Percentiles rank a stretch among this genome's conserved stretches.
Conservation (phyloP, 2,329 filamentous ascomycete species). For the Apiospora aurea region DNA sequence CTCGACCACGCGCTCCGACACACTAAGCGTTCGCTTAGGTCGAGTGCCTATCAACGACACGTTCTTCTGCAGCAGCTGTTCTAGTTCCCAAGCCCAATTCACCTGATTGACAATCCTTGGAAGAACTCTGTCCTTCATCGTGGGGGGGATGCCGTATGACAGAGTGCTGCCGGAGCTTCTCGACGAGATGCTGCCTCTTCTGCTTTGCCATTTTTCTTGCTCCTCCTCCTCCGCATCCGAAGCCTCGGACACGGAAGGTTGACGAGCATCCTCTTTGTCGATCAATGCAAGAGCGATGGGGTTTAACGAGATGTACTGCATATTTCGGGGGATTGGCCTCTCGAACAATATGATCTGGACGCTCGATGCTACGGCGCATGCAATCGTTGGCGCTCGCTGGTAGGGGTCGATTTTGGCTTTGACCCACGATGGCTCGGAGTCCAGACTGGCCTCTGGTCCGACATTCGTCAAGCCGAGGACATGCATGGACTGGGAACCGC, state of each 20-base stretch:
- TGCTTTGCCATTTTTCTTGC: slow-evolving; percentile 65
- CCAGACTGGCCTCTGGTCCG: slow-evolving; percentile 44
- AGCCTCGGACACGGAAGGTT: slow-evolving; percentile 47
- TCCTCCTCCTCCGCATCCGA: slow-evolving; percentile 77
- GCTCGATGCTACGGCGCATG: slow-evolving; percentile 73
- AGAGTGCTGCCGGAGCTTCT: slow-evolving; percentile 89
- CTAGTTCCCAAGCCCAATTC: slow-evolving; percentile 93
- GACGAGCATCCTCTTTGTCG: slow-evolving; percentile 64
- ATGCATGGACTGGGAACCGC: slow-evolving; percentile 82
- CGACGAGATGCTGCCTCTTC: slow-evolving; percentile 71
- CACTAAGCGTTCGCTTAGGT: slow-evolving; percentile 84
- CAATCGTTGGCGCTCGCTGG: slow-evolving; percentile 71
- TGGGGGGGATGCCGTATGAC: slow-evolving; percentile 78
- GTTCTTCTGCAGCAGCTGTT: slow-evolving; percentile 86
- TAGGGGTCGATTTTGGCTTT: slow-evolving; percentile 62
- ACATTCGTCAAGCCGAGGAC: slow-evolving; percentile 86
- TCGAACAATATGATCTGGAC: slow-evolving; percentile 92
- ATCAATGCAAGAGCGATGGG: slow-evolving; percentile 88
- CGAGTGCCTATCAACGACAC: slow-evolving; percentile 83
- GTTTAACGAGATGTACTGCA: slow-evolving; percentile 95
- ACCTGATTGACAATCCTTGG: slow-evolving; percentile 88
- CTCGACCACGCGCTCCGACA: slow-evolving; percentile 92
- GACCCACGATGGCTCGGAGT: slow-evolving; percentile 74
- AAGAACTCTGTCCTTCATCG: slow-evolving; percentile 83
- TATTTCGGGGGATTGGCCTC: slow-evolving; percentile 80